A percentile compares a stretch with the other conserved stretches of the same genome.
Conservation (phyloP, 2,329 filamentous ascomycete genomes). For the Stromatinia cepivora region DNA sequence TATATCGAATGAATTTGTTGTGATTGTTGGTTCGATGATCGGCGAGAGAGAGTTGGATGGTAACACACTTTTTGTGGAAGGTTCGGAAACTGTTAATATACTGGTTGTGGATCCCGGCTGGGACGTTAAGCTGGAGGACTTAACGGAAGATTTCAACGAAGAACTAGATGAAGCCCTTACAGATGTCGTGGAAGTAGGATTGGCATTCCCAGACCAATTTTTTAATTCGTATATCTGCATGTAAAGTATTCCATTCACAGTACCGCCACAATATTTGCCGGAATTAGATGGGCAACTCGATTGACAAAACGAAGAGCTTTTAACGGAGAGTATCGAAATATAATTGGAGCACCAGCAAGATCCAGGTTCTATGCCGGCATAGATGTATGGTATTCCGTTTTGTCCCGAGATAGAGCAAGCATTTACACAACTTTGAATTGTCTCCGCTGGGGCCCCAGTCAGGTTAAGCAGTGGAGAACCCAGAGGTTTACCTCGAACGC, state of each 20-base stretch:
- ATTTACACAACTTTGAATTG: slow-evolving; percentile 14
- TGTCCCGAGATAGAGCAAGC: slow-evolving; percentile 1
- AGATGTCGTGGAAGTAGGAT: not conserved
- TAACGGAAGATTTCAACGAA: not conserved
- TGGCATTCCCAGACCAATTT: not conserved
- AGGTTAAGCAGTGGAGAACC: not conserved
- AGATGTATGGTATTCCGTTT: not conserved
- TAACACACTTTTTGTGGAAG: not conserved
- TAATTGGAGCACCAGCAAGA: slow-evolving; percentile 14
- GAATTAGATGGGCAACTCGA: slow-evolving; percentile 1
- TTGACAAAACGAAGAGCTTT: slow-evolving; percentile 6
- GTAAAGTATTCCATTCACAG: not conserved
- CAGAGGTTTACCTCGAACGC: not conserved
- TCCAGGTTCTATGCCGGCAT: slow-evolving; percentile 14
- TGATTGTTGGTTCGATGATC: not conserved
- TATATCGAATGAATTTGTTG: not conserved
- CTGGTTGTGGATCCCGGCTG: not conserved
- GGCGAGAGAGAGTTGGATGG: not conserved
- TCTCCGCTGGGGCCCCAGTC: not conserved
- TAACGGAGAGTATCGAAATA: slow-evolving; percentile 1
- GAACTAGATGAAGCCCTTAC: not conserved
- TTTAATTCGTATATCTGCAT: slow-evolving; percentile 18
- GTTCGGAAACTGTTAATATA: not conserved
- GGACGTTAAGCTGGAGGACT: not conserved
- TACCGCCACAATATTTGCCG: slow-evolving; percentile 6